phyloP scores from a whole-genome alignment of 2,329 filamentous ascomycete genomes.

The Fusarium neocosmosporiellum region DNA sequence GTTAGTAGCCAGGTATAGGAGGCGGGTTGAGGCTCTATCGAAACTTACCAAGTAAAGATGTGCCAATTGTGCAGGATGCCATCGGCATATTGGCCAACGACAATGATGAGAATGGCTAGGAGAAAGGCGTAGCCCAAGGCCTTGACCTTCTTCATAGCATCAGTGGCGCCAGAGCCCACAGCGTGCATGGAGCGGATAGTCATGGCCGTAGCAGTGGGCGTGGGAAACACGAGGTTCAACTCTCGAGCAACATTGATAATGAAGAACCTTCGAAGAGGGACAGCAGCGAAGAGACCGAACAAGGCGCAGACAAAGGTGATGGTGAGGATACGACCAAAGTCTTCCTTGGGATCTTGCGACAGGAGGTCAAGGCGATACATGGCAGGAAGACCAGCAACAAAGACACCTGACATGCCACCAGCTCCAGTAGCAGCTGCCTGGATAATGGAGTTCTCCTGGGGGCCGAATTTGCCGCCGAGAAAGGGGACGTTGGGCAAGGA shows the following conservation, averaged over 20 bases:
- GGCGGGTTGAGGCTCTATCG: not conserved
- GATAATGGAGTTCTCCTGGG: conserved; percentile 71
- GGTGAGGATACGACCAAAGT: conserved; percentile 68
- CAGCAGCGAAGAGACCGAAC: conserved; percentile 73
- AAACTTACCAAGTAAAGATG: conserved; percentile 55
- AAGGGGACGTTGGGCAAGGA: conserved; percentile 61
- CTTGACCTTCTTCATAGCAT: conserved; percentile 68
- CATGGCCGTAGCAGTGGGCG: conserved; percentile 69
- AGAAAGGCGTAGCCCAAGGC: conserved; percentile 64
- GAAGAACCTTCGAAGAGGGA: conserved; percentile 74
- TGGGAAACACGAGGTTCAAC: conserved; percentile 69
- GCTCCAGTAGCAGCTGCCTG: conserved; percentile 70
- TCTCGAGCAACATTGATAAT: conserved; percentile 73
- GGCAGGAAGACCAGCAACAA: conserved; percentile 69
- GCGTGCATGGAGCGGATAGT: conserved; percentile 73
- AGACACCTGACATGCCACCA: conserved; percentile 67
- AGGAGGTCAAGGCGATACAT: conserved; percentile 67
- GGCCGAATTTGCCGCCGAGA: conserved; percentile 66
- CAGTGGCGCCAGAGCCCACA: conserved; percentile 60
- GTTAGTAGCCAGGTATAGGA: not conserved
- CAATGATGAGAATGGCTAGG: conserved; percentile 62
- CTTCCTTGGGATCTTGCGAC: conserved; percentile 59
- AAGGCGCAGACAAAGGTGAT: conserved; percentile 71
- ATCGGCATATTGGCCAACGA: conserved; percentile 68
- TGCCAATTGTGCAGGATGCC: conserved; percentile 72